phyloP scores from a whole-genome alignment of 2,329 filamentous ascomycete species.

The Ascochyta pisi region DNA sequence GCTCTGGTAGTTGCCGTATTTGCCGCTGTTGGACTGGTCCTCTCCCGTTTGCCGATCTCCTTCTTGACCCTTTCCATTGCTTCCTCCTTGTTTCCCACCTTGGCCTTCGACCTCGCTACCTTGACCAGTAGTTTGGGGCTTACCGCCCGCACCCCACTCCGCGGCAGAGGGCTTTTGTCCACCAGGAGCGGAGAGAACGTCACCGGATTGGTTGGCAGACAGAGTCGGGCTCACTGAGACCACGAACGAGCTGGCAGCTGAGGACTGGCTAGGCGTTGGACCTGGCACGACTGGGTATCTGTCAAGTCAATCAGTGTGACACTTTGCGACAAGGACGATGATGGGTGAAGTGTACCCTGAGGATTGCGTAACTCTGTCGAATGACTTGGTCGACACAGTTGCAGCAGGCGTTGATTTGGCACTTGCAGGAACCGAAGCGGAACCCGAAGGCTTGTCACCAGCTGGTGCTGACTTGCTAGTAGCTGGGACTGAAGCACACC shows the following conservation, averaged over 20 bases:
- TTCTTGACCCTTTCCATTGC: not conserved
- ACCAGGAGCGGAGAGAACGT: not conserved
- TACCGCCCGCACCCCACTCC: not conserved
- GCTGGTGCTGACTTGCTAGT: not conserved
- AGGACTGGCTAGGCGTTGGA: not conserved
- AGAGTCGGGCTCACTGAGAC: slow-evolving; percentile 21
- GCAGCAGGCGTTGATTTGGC: not conserved
- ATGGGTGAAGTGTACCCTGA: not conserved
- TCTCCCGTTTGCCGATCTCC: too few relatives aligned
- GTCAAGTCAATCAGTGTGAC: not conserved
- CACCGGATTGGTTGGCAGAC: not conserved
- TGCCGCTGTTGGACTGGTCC: too few relatives aligned
- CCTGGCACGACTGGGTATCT: not conserved
- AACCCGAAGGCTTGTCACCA: not conserved
- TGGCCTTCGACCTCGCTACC: not conserved
- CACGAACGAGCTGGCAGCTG: slow-evolving; percentile 13
- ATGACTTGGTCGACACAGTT: not conserved
- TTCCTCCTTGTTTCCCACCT: not conserved
- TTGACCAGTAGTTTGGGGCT: not conserved
- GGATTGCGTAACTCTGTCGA: not conserved
- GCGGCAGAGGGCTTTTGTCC: not conserved
- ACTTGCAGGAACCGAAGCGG: too few relatives aligned
- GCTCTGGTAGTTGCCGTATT: too few relatives aligned
- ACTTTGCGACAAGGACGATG: too few relatives aligned
- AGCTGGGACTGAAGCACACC: not conserved